Conservation (phyloP, 768 basidiomycete species). For the Collybia nuda region DNA sequence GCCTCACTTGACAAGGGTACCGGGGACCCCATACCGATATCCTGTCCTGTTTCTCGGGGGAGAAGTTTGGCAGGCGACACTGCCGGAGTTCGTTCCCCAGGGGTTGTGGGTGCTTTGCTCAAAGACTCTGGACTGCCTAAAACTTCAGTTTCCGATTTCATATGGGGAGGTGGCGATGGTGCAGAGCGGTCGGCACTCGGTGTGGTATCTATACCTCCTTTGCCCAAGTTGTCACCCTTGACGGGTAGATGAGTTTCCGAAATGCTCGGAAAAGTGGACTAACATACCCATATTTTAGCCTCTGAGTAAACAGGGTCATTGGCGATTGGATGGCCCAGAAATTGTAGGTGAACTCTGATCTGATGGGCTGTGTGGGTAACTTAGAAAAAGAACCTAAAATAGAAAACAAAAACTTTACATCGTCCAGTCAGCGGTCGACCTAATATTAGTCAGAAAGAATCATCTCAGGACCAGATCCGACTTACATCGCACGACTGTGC, state of each 20-base stretch:
- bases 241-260: slow-evolving; percentile 1
- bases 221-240: slow-evolving; percentile 72
- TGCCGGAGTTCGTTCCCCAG: slow-evolving; percentile 8
- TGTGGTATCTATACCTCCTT: slow-evolving; percentile 76
- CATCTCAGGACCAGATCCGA: slow-evolving; percentile 8
- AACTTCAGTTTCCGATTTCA: slow-evolving; percentile 34
- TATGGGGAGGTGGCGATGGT: slow-evolving; percentile 55
- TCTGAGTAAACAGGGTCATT: slow-evolving; percentile 95
- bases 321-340: slow-evolving; percentile 88
- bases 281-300: slow-evolving; percentile 66
- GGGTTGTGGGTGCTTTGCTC: slow-evolving; percentile 14
- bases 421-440: slow-evolving; percentile 90
- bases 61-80: slow-evolving; percentile 42
- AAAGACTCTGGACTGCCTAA: slow-evolving; percentile 50
- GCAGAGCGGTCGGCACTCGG: slow-evolving; percentile 67
- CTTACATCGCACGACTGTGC: slow-evolving; percentile 85
- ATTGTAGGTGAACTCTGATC: slow-evolving; percentile 95
- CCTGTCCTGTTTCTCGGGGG: slow-evolving; percentile 83
- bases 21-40: slow-evolving; percentile 87
- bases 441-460: slow-evolving; percentile 23
- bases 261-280: slow-evolving; percentile 2
- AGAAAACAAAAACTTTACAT: slow-evolving; percentile 53
- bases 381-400: slow-evolving; percentile 1
- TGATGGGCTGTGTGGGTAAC: slow-evolving; percentile 74
- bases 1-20: slow-evolving; percentile 77